phyloP scores from a whole-genome alignment of 345 rosid genomes.

The Firmiana major region DNA sequence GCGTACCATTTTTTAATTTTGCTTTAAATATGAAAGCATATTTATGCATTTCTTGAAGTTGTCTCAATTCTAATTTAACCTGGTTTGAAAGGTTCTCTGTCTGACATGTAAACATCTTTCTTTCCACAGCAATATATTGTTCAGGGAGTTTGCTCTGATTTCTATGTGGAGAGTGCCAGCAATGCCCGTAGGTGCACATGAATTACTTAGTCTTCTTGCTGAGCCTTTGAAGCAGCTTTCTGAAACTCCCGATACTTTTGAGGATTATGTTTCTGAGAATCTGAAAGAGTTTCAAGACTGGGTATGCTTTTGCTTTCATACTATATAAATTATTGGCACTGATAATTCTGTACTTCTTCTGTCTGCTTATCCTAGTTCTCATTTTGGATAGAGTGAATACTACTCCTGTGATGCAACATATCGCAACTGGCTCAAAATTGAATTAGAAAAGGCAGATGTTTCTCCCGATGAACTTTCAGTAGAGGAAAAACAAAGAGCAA shows the following conservation, averaged over 20 bases:
- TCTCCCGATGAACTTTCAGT: slow-evolving; percentile 57
- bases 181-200: slow-evolving; percentile 94
- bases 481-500: slow-evolving; percentile 70
- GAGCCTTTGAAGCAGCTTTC: slow-evolving; percentile 97
- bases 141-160: slow-evolving; percentile 92
- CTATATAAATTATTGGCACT: slow-evolving; percentile 1
- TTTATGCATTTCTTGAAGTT: slow-evolving; percentile 1
- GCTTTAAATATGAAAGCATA: background rate
- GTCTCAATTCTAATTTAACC: background rate
- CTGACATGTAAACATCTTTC: background rate
- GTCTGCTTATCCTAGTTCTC: background rate
- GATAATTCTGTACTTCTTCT: slow-evolving; percentile 6
- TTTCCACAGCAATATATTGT: slow-evolving; percentile 69
- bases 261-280: slow-evolving; percentile 68
- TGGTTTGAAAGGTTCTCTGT: background rate
- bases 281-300: slow-evolving; percentile 90
- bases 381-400: slow-evolving; percentile 64
- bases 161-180: slow-evolving; percentile 99
- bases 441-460: slow-evolving; percentile 71
- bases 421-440: slow-evolving; percentile 90
- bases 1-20: background rate
- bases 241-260: slow-evolving; percentile 51
- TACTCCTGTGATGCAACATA: slow-evolving; percentile 95
- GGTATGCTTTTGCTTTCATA: slow-evolving; percentile 48
- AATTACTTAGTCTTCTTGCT: slow-evolving; percentile 87